Conservation (phyloP, 768 basidiomycete genomes). For the Pleurotus eryngii region DNA sequence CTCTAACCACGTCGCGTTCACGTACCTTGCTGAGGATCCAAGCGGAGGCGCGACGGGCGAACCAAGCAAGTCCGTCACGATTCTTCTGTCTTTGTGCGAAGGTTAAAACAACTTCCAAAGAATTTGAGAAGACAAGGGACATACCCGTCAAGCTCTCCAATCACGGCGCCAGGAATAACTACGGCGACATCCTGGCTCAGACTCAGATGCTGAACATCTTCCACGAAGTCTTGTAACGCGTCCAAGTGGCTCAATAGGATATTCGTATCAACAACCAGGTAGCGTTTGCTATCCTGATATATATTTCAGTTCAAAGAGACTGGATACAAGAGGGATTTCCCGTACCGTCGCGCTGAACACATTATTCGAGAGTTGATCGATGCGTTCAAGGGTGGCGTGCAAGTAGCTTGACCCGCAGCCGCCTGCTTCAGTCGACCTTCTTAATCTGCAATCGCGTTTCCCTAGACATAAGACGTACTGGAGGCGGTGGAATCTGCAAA, state of each 20-base stretch:
- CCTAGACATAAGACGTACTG: too few species aligned
- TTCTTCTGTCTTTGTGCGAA: slow-evolving; percentile 43
- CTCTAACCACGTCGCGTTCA: slow-evolving; percentile 51
- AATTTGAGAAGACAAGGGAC: slow-evolving; percentile 5
- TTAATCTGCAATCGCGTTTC: too few species aligned
- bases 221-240: slow-evolving; percentile 59
- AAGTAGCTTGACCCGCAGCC: slow-evolving; percentile 15
- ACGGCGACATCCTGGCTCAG: slow-evolving; percentile 49
- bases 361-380: slow-evolving; percentile 55
- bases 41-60: slow-evolving; percentile 64
- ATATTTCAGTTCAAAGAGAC: too few species aligned
- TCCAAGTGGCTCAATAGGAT: slow-evolving; percentile 68
- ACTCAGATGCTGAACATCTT: slow-evolving; percentile 45
- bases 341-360: slow-evolving; percentile 76
- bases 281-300: slow-evolving; percentile 34
- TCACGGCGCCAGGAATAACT: slow-evolving; percentile 71
- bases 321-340: too few species aligned
- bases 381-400: slow-evolving; percentile 43
- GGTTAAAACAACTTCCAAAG: neutral
- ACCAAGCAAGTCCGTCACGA: slow-evolving; percentile 48
- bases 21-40: slow-evolving; percentile 66
- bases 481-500: neutral
- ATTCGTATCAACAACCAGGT: slow-evolving; percentile 77
- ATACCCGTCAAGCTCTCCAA: slow-evolving; percentile 76
- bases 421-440: neutral